A percentile compares a stretch with the other conserved stretches of the same genome.
Evolutionary conservation across 2,329 filamentous ascomycete genomes (phyloP).

Genomic region (Botrytis medusae): DNA sequence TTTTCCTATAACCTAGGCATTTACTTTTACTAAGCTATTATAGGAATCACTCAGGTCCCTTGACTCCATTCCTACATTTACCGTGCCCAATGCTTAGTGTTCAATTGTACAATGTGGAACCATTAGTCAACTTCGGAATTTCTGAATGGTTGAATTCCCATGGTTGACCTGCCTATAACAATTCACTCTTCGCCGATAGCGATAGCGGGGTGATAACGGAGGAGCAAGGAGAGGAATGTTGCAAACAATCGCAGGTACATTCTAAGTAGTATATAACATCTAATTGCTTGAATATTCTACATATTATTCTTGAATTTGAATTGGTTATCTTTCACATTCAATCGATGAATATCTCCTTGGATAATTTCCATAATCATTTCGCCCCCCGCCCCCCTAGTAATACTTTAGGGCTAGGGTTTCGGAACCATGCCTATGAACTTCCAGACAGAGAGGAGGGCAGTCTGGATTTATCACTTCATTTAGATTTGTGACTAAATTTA

Average conservation of each 20-base stretch:
- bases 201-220: conserved; percentile 14
- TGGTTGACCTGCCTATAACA: conserved; percentile 1
- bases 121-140: neutral
- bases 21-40: neutral
- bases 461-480: neutral
- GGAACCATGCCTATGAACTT: neutral
- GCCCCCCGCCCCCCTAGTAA: neutral
- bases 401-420: conserved; percentile 14
- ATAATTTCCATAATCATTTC: neutral
- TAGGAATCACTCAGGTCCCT: neutral
- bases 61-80: neutral
- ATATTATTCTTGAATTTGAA: neutral
- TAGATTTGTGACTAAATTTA: neutral
- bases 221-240: neutral
- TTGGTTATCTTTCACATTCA: neutral
- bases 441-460: neutral
- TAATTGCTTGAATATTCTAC: neutral
- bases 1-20: neutral
- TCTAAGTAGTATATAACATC: neutral
- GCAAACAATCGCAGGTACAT: neutral
- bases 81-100: neutral
- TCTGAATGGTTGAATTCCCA: neutral
- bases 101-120: conserved; percentile 5
- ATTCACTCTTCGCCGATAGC: conserved; percentile 5
- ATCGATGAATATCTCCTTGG: neutral